Evolutionary conservation across 208 protist genomes (phyloP), one percentile per base, ranked within the genome.

Genomic region (Jaenimonas drosophilae): DNA sequence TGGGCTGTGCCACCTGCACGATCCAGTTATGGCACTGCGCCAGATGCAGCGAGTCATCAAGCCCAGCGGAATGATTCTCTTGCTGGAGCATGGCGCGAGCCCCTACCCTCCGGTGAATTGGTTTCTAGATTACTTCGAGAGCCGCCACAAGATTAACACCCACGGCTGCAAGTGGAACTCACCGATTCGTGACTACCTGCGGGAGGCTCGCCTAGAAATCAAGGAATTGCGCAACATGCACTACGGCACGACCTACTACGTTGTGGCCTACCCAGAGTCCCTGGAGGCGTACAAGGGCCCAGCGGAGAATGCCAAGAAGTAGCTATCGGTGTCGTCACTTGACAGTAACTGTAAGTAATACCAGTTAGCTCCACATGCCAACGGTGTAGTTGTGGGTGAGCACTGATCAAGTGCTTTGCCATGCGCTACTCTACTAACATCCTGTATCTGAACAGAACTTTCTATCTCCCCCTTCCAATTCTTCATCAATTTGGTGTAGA

Each of bases 41-140:
- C 80, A 96, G 64, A 92, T 94, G 85, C 78, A 89, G 62, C 70
- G 83, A 5, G 79, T 96, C 28, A 71, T 88, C 34, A 96, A 94
- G 51, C 74, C 78, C 21, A 88, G 65, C 53, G 88, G 88, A 16
- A 73, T 87, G 49, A 90, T 96, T 50, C 45, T 96, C 27, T 63
- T 96, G 41, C 64, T 96, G 5, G 84, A 96, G 62, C 88, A 96
- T 68, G 89, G 85, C 28, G 48, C 50, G 1, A 84, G 76, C 27
- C 73, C 78, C 1, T 89, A 94, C 55, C 60, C 65, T n/a, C 73
- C 72, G 3, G 76, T 95, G 21, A 92, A 92, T 57, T 88, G 73
- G 74, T 89, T 94, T 46, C 67, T 91, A 29, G 60, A 91, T 40
- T 87, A 84, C 64, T 94, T 91, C 58, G 67, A 67, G 26, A 47